phyloP scores from a whole-genome alignment of 768 basidiomycete species.

The Tylopilus subfusipes region DNA sequence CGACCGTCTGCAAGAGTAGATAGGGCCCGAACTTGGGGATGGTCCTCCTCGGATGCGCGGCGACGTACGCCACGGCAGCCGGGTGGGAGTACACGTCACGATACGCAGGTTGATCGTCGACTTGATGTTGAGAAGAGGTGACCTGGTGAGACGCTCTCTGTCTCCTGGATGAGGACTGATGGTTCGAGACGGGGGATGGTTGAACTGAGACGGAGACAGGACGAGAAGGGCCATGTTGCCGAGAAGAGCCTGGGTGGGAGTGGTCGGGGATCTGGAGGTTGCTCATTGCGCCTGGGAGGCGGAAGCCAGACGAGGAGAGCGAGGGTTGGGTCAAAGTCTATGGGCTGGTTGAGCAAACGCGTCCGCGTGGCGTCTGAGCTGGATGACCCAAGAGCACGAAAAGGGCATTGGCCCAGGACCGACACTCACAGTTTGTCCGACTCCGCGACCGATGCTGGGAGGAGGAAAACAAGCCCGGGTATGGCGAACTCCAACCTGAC shows the following conservation, averaged over 20 bases:
- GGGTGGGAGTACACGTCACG: conserved; percentile 83
- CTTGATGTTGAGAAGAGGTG: conserved; percentile 47
- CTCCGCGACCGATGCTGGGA: conserved; percentile 8
- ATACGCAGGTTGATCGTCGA: conserved; percentile 46
- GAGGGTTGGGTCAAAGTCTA: not conserved
- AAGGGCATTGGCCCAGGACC: conserved; percentile 5
- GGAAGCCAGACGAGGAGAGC: not conserved
- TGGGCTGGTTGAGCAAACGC: conserved; percentile 26
- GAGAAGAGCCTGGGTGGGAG: conserved; percentile 44
- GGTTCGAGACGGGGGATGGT: conserved; percentile 42
- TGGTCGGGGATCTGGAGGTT: conserved; percentile 45
- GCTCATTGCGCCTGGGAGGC: conserved; percentile 21
- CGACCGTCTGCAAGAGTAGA: conserved; percentile 90
- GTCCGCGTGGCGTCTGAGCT: conserved; percentile 16
- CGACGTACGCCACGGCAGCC: conserved; percentile 76
- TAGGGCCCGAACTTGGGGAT: conserved; percentile 96
- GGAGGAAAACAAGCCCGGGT: conserved; percentile 13
- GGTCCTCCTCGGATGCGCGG: conserved; percentile 78
- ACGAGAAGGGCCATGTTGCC: conserved; percentile 40
- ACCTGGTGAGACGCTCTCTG: conserved; percentile 75
- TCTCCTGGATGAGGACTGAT: conserved; percentile 45
- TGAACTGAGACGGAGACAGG: conserved; percentile 59
- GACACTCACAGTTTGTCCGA: conserved; percentile 15
- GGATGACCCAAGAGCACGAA: conserved; percentile 12
- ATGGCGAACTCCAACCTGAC: conserved; percentile 18